Percentiles rank a stretch among this genome's conserved stretches.
Conservation (phyloP, 371 early-diverging fungal species). For the Capillidium heterosporum region DNA sequence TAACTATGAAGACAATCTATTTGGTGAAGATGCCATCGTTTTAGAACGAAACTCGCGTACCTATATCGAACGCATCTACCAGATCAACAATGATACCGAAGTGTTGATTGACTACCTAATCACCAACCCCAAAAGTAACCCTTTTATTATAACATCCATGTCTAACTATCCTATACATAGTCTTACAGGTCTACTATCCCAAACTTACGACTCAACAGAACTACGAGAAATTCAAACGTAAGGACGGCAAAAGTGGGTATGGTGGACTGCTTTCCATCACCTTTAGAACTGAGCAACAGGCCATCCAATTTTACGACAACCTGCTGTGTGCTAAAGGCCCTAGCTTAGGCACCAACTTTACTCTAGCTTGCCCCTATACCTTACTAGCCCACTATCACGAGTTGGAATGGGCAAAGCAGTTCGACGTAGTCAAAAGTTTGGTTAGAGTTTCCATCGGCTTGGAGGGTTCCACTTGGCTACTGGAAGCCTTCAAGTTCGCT, state of each 20-base stretch:
- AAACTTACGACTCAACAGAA: constrained; percentile 47
- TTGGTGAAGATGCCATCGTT: constrained; percentile 84
- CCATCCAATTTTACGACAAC: constrained; percentile 62
- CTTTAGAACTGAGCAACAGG: constrained; percentile 33
- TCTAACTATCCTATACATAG: constrained; percentile 16
- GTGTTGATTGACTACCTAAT: constrained; percentile 47
- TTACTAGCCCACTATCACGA: constrained; percentile 85
- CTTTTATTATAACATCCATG: constrained; percentile 6
- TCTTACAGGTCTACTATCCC: constrained; percentile 61
- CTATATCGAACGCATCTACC: constrained; percentile 45
- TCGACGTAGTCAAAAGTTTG: constrained; percentile 53
- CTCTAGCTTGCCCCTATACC: constrained; percentile 83
- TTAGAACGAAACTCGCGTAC: constrained; percentile 87
- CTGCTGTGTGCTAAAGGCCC: constrained; percentile 78
- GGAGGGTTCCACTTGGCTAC: constrained; percentile 44
- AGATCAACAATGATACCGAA: constrained; percentile 66
- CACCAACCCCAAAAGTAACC: constrained; percentile 40
- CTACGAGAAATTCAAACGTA: constrained; percentile 38
- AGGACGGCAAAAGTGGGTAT: constrained; percentile 55
- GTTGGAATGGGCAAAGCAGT: constrained; percentile 77
- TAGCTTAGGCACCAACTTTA: constrained; percentile 91
- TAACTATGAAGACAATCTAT: constrained; percentile 64
- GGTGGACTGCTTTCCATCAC: constrained; percentile 79
- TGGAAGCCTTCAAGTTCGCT: background rate
- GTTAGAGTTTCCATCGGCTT: constrained; percentile 83